These are phyloP conservation scores for Peterozyma xylosa DNA, from an alignment of 805 yeast species.

Conservation along the genomic window DNA sequence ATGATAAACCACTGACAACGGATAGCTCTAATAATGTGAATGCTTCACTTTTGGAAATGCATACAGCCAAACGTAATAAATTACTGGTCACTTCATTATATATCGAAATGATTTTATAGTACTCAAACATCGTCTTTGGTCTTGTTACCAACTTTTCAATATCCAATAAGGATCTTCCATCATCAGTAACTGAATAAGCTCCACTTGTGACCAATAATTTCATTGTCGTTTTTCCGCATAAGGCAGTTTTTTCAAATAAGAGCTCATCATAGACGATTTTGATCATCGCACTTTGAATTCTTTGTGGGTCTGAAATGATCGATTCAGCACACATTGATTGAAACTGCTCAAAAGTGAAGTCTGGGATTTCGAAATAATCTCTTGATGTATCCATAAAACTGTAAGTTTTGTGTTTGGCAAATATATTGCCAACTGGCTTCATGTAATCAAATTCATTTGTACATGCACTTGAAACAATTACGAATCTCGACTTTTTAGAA, in stretches of 20 bases:
- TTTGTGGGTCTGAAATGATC: too few species aligned
- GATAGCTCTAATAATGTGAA: constrained; percentile 31
- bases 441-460: too few species aligned
- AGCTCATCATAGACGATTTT: constrained; percentile 1
- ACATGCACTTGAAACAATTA: not conserved
- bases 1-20: constrained; percentile 26
- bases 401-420: too few species aligned
- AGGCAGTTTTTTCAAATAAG: constrained; percentile 3
- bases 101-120: too few species aligned
- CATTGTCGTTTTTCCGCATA: not conserved
- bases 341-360: too few species aligned
- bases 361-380: too few species aligned
- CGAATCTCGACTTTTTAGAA: constrained; percentile 3
- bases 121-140: too few species aligned
- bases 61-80: constrained; percentile 32
- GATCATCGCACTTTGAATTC: not conserved
- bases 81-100: constrained; percentile 5
- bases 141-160: not conserved
- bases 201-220: not conserved
- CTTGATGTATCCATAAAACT: too few species aligned
- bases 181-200: not conserved
- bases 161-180: not conserved
- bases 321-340: too few species aligned
- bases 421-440: too few species aligned
- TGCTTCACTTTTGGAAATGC: constrained; percentile 28